Conservation (phyloP, 139 green algal species). For the Penium margaritaceum region DNA sequence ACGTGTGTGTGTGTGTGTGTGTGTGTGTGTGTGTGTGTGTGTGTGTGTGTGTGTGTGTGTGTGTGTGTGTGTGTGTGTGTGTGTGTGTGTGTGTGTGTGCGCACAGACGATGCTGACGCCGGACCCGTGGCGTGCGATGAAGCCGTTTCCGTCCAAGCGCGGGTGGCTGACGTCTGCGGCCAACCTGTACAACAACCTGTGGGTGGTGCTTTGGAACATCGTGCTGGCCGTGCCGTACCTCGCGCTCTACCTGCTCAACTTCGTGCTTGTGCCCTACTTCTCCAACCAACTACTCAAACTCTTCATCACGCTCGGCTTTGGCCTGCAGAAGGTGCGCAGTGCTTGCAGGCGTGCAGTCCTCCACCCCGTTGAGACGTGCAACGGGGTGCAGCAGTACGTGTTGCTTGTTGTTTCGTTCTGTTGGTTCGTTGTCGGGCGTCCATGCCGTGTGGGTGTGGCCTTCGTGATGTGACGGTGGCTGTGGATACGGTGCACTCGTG, state of each 20-base stretch:
- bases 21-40: no score
- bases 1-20: no score
- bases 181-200: constrained; percentile 8
- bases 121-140: background rate
- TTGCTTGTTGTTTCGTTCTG: no score
- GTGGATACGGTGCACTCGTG: no score
- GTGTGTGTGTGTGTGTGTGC: background rate
- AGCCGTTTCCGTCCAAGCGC: background rate
- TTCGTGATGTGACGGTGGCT: no score
- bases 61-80: no score
- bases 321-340: constrained; percentile 16
- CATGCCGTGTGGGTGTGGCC: no score
- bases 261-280: constrained; percentile 9
- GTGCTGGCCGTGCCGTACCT: background rate
- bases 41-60: no score
- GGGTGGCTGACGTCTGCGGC: background rate
- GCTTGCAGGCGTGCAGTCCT: no score
- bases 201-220: background rate
- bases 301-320: constrained; percentile 17
- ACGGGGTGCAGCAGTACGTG: no score
- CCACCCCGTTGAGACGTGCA: no score
- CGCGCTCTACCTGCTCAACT: background rate
- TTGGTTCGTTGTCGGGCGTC: no score
- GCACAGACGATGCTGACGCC: constrained; percentile 1
- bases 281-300: constrained; percentile 9